Conservation (phyloP, 2,329 filamentous ascomycete genomes). For the Penicillium sp. region DNA sequence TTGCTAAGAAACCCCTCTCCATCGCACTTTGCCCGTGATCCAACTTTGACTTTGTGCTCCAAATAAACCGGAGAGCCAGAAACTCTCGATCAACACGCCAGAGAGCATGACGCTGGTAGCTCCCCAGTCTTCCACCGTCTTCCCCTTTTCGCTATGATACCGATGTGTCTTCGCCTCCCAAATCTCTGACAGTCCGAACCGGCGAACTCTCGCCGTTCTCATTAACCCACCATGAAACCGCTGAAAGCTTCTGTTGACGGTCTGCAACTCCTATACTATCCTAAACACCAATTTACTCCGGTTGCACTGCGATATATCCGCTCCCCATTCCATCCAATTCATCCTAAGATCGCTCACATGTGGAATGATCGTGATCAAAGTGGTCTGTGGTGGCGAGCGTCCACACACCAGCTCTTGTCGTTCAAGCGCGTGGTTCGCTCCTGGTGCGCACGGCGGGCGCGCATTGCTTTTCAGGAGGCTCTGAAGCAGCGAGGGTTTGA, state of each 20-base stretch:
- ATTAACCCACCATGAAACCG: slow-evolving; percentile 18
- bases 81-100: neutral
- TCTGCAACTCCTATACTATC: slow-evolving; percentile 27
- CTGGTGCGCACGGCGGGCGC: slow-evolving; percentile 44
- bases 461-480: slow-evolving; percentile 46
- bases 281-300: slow-evolving; percentile 23
- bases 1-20: too few relatives aligned
- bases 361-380: slow-evolving; percentile 40
- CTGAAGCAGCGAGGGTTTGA: slow-evolving; percentile 49
- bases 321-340: slow-evolving; percentile 33
- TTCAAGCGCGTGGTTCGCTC: slow-evolving; percentile 49
- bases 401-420: slow-evolving; percentile 24
- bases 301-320: slow-evolving; percentile 33
- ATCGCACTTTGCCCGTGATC: too few relatives aligned
- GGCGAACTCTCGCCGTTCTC: neutral
- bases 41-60: too few relatives aligned
- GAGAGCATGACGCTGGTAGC: neutral
- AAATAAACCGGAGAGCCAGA: neutral
- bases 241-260: slow-evolving; percentile 15
- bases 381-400: slow-evolving; percentile 51
- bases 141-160: slow-evolving; percentile 18
- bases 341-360: slow-evolving; percentile 37
- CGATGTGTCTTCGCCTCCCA: slow-evolving; percentile 6
- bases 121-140: neutral
- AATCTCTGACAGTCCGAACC: slow-evolving; percentile 1